phyloP scores from a whole-genome alignment of 208 protist genomes.

The Leishmania tropica region DNA sequence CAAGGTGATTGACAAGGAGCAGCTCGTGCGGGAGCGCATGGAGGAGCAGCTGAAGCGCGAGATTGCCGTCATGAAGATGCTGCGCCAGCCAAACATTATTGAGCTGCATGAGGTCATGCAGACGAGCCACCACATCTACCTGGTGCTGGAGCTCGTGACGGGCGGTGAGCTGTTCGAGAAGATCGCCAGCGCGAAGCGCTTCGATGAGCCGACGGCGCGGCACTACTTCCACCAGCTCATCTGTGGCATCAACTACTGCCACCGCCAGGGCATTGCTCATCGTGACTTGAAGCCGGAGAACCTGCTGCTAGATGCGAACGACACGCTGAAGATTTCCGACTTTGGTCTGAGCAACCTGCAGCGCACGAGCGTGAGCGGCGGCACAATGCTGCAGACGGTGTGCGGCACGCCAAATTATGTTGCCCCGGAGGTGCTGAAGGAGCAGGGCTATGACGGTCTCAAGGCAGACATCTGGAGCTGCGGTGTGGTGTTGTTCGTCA shows the following conservation, averaged over 20 bases:
- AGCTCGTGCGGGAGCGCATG: constrained; percentile 84
- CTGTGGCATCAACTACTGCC: constrained; percentile 91
- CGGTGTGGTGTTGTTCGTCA: constrained; percentile 95
- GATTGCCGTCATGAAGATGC: constrained; percentile 89
- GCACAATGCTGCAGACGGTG: constrained; percentile 82
- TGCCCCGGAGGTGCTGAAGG: constrained; percentile 92
- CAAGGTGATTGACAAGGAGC: constrained; percentile 91
- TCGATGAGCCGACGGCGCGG: constrained; percentile 84
- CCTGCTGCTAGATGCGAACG: constrained; percentile 77
- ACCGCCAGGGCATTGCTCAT: constrained; percentile 86
- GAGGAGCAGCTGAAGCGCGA: constrained; percentile 92
- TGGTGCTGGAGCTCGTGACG: constrained; percentile 90
- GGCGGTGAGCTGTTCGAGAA: constrained; percentile 95
- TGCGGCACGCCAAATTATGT: constrained; percentile 93
- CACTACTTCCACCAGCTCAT: constrained; percentile 96
- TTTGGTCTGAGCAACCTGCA: constrained; percentile 92
- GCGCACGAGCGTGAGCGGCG: constrained; percentile 39
- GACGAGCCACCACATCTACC: constrained; percentile 88
- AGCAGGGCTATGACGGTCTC: constrained; percentile 90
- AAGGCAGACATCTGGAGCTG: constrained; percentile 96
- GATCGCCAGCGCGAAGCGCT: constrained; percentile 77
- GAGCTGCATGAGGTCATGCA: constrained; percentile 90
- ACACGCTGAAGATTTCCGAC: constrained; percentile 89
- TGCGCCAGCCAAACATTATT: constrained; percentile 89
- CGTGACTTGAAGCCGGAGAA: constrained; percentile 93